A percentile compares a stretch with the other conserved stretches of the same genome.
phyloP scores from a whole-genome alignment of 169 alveolate genomes.

The Cryptosporidium muris region DNA sequence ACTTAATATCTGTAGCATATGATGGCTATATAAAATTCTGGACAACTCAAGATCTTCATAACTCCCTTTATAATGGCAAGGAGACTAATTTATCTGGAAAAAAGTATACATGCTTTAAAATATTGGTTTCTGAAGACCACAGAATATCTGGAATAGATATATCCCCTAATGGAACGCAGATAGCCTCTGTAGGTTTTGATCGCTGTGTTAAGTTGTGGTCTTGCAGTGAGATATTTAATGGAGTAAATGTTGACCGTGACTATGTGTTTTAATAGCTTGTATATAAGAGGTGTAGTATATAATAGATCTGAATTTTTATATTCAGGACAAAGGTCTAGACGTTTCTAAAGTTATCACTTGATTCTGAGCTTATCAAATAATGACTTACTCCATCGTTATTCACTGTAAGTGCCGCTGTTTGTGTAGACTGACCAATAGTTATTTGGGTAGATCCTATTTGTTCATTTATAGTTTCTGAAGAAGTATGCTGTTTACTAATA shows the following conservation, averaged over 20 bases:
- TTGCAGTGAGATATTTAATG: not conserved
- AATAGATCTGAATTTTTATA: too few relatives aligned
- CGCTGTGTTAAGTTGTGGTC: slow-evolving; percentile 54
- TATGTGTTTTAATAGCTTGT: too few relatives aligned
- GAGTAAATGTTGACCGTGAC: too few relatives aligned
- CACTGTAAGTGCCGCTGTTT: not conserved
- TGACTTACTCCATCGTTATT: slow-evolving; percentile 2
- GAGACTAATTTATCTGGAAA: not conserved
- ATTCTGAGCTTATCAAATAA: too few relatives aligned
- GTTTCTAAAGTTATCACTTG: too few relatives aligned
- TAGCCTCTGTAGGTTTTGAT: slow-evolving; percentile 53
- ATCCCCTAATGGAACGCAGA: slow-evolving; percentile 14
- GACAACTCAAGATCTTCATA: slow-evolving; percentile 17
- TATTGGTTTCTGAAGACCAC: slow-evolving; percentile 12
- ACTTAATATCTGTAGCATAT: slow-evolving; percentile 26
- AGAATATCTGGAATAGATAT: slow-evolving; percentile 57
- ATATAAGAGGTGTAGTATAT: too few relatives aligned
- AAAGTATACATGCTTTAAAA: slow-evolving; percentile 20
- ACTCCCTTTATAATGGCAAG: not conserved
- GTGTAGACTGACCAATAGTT: not conserved
- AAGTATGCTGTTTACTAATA: not conserved
- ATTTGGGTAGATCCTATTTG: not conserved
- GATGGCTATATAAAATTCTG: slow-evolving; percentile 46
- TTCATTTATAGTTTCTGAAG: slow-evolving; percentile 12
- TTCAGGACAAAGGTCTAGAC: too few relatives aligned